A percentile compares a stretch with the other conserved stretches of the same genome.
Evolutionary conservation across 2,329 filamentous ascomycete genomes (phyloP).

Genomic region (Pseudogymnoascus sp.): DNA sequence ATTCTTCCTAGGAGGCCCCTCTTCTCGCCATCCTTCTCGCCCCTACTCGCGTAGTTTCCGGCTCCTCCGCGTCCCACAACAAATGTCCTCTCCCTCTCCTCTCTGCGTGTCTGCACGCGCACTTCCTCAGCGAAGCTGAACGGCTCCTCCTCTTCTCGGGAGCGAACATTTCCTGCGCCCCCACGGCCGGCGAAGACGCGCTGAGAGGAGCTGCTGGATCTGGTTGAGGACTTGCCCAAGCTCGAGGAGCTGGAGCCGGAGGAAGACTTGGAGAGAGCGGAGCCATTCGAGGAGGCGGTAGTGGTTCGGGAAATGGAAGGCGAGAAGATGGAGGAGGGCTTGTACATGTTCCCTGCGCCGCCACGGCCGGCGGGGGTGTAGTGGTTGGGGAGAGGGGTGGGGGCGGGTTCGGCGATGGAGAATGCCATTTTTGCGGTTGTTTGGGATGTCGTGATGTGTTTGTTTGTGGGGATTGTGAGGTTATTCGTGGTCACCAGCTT

Average conservation of each 20-base stretch:
- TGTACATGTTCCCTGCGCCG: slow-evolving; percentile 27
- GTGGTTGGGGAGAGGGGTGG: slow-evolving; percentile 18
- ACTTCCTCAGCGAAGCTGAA: slow-evolving; percentile 30
- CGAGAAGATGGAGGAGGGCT: slow-evolving; percentile 16
- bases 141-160: slow-evolving; percentile 21
- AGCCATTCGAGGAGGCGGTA: slow-evolving; percentile 20
- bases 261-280: slow-evolving; percentile 23
- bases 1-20: not conserved
- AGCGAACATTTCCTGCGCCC: slow-evolving; percentile 28
- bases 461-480: not conserved
- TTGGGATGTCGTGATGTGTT: not conserved
- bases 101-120: slow-evolving; percentile 23
- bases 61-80: slow-evolving; percentile 28
- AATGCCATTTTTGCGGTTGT: not conserved
- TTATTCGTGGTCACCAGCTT: not conserved
- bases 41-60: slow-evolving; percentile 20
- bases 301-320: not conserved
- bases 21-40: not conserved
- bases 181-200: slow-evolving; percentile 19
- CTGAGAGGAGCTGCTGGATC: slow-evolving; percentile 17
- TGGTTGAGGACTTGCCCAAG: not conserved
- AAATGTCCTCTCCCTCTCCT: slow-evolving; percentile 21
- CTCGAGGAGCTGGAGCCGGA: slow-evolving; percentile 20
- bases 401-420: slow-evolving; percentile 26
- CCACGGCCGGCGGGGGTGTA: slow-evolving; percentile 27